Conservation (phyloP, 371 early-diverging fungal genomes). For the Coemansia sp. region DNA sequence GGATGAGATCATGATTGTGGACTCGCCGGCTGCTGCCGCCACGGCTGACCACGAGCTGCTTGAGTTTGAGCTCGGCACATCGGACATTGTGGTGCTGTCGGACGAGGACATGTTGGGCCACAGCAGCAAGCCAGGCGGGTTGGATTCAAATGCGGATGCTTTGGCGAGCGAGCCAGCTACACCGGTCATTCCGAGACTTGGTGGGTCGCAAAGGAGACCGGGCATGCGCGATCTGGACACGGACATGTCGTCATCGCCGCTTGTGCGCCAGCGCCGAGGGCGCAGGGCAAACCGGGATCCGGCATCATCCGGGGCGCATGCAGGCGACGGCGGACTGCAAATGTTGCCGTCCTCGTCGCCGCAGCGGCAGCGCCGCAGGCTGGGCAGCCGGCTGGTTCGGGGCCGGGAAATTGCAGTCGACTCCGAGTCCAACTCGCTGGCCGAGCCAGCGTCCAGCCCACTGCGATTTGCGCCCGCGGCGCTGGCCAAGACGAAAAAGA, state of each 20-base stretch:
- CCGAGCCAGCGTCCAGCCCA: not conserved
- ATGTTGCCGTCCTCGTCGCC: conserved; percentile 5
- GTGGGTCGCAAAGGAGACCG: not conserved
- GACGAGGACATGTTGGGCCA: conserved; percentile 11
- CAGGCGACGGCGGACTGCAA: not conserved
- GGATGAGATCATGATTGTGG: conserved; percentile 2
- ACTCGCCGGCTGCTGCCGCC: conserved; percentile 4
- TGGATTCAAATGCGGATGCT: not conserved
- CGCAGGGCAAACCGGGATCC: not conserved
- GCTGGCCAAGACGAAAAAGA: conserved; percentile 2
- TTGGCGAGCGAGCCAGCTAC: not conserved
- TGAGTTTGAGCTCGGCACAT: conserved; percentile 18
- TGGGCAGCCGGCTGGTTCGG: conserved; percentile 13
- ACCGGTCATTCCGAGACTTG: not conserved
- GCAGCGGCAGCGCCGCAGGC: conserved; percentile 8
- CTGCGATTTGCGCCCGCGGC: not conserved
- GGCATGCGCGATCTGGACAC: not conserved
- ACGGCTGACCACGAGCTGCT: conserved; percentile 18
- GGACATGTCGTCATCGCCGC: conserved; percentile 20
- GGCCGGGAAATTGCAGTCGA: not conserved
- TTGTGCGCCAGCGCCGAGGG: not conserved
- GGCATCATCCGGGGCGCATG: not conserved
- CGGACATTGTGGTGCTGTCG: conserved; percentile 27
- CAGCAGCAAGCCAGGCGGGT: not conserved
- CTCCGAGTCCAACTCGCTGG: not conserved